Conservation (phyloP, 495 filamentous ascomycete genomes). For the Haplographium delicatum region DNA sequence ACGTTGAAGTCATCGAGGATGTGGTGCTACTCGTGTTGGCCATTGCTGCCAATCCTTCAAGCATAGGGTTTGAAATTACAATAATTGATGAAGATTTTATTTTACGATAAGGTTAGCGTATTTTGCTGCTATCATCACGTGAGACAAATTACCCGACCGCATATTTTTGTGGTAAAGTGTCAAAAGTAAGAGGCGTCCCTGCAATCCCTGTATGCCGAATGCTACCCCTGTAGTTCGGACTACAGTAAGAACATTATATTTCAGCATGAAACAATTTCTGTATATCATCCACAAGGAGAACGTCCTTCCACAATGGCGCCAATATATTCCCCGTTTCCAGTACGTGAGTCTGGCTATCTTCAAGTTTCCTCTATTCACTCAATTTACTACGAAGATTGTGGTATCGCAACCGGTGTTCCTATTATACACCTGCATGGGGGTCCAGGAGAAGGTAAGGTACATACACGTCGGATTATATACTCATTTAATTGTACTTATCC, state of each 20-base stretch:
- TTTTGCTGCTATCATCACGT: background rate
- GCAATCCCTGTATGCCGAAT: too few species aligned
- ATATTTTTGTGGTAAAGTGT: too few species aligned
- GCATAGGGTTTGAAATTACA: background rate
- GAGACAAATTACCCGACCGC: too few species aligned
- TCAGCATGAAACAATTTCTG: background rate
- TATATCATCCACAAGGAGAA: background rate
- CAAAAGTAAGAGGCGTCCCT: too few species aligned
- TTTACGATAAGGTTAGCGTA: background rate
- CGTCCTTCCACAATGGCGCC: conserved; percentile 15
- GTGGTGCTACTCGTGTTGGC: conserved; percentile 40
- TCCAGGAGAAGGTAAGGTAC: conserved; percentile 28
- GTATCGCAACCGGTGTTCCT: conserved; percentile 30
- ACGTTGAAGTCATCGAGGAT: conserved; percentile 51
- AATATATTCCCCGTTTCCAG: conserved; percentile 12
- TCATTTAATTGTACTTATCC: background rate
- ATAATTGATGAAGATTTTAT: background rate
- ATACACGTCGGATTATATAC: background rate
- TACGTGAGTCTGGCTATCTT: conserved; percentile 26
- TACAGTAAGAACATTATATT: background rate
- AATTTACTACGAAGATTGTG: conserved; percentile 41
- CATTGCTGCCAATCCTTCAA: conserved; percentile 29
- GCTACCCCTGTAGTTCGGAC: too few species aligned
- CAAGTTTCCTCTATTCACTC: conserved; percentile 34
- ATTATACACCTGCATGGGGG: conserved; percentile 42